Base-by-base conservation (phyloP, 768 basidiomycete genomes). In the Lyophyllum decastes region DNA sequence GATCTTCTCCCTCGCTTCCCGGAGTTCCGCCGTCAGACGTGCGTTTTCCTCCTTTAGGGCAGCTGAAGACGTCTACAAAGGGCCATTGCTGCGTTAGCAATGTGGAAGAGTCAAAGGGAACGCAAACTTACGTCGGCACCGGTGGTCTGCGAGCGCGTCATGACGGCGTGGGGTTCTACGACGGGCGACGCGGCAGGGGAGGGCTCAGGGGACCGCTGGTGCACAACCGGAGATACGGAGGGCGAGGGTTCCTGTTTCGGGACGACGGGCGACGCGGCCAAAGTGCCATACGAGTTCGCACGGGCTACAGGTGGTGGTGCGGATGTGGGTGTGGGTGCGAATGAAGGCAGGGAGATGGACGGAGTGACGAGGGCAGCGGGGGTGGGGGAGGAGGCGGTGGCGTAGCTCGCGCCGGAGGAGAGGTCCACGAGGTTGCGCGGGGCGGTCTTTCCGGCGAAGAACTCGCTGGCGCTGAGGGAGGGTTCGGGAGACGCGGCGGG, bases 401-500 rank as follows among this genome's bases (percentile, higher is more conserved):
- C 74, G 55, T 70, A 80, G 45, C 38, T 58, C 4, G 57, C 72
- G 5, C 91, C 90, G 47, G 85, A 86, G 41, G 92, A 89, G 51
- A 98, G 85, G 70, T 82, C 86, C 61, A 97, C 82, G 22, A 95
- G 78, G 59, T 94, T 92, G 10, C 87, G 82, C n/a, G 86, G 73
- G 2, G 88, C 84, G 11, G 79, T 80, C 75, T 95, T 96, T 48
- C 95, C 94, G 11, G 80, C 74, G 75, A 98, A 94, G 78, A 92
- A 98, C 64, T 97, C 94, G 58, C 84, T 78, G 9, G 95, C 90
- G 19, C 84, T 78, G 48, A 95, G 81, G 6, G 92, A 84, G 16
- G 94, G 84, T 66, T 95, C 90, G 55, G 80, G 72, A 4, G 94
- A 92, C 0, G 87, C 87, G 0, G 94, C 96, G 9, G 93, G 92